These are phyloP conservation scores for Globisporangium irregulare DNA, from an alignment of 352 stramenopile genomes.

Conservation along the genomic window DNA sequence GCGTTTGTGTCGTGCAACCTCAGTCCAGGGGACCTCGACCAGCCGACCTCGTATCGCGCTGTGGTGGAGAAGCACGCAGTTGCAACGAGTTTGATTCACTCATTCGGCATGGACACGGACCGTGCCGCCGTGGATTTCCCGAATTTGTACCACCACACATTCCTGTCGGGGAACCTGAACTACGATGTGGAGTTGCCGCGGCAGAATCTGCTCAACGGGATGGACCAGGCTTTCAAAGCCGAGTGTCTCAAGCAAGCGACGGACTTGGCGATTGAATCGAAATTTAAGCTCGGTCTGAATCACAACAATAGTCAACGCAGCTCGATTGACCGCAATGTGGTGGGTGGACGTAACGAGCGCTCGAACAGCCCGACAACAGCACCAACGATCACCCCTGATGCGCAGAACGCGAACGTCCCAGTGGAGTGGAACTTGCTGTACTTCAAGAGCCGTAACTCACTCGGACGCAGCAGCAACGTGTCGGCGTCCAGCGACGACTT, in stretches of 20 bases:
- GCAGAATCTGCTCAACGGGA: conserved; percentile 26
- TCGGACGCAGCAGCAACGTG: conserved; percentile 32
- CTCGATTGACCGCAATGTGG: conserved; percentile 10
- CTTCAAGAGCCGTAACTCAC: conserved; percentile 39
- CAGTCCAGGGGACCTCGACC: conserved; percentile 19
- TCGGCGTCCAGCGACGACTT: conserved; percentile 24
- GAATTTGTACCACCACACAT: conserved; percentile 84
- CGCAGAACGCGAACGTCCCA: conserved; percentile 32
- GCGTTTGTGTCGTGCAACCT: conserved; percentile 83
- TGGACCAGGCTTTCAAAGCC: conserved; percentile 79
- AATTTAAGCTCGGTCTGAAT: conserved; percentile 41
- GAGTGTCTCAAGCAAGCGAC: conserved; percentile 58
- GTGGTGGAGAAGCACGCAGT: conserved; percentile 52
- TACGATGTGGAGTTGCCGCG: conserved; percentile 65
- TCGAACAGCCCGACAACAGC: conserved; percentile 4
- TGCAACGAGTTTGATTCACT: conserved; percentile 65
- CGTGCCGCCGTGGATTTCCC: conserved; percentile 73
- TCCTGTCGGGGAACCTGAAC: conserved; percentile 78
- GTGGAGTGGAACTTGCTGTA: conserved; percentile 52
- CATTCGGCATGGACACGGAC: conserved; percentile 80
- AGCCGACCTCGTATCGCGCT: conserved; percentile 22
- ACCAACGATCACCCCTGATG: neutral
- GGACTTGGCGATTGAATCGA: conserved; percentile 55
- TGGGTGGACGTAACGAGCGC: conserved; percentile 5
- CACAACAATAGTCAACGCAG: conserved; percentile 14